Conservation (phyloP, 306 rosid species). For the Prunus mongolica region DNA sequence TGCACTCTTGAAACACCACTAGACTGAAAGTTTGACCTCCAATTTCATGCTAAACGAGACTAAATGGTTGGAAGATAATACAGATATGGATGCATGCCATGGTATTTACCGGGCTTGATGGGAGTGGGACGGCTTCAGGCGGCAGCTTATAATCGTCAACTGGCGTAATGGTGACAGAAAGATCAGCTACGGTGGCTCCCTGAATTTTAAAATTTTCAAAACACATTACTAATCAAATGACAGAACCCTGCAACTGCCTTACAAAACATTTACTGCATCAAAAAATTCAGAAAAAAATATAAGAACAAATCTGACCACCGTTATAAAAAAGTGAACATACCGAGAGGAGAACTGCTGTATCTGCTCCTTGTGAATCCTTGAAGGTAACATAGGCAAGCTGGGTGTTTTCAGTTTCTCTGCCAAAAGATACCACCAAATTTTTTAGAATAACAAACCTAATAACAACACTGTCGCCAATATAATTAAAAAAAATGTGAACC, state of each 20-base stretch:
- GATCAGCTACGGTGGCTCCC: constrained; percentile 71
- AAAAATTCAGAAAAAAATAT: not conserved
- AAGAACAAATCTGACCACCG: not conserved
- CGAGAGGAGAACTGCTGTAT: constrained; percentile 72
- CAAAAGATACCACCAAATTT: constrained; percentile 6
- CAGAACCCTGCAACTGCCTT: no score
- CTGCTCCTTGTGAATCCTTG: constrained; percentile 74
- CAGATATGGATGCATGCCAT: constrained; percentile 1
- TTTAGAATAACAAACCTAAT: constrained; percentile 16
- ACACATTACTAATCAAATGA: no score
- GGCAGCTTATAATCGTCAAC: constrained; percentile 75
- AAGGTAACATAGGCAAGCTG: constrained; percentile 80
- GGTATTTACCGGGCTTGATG: constrained; percentile 49
- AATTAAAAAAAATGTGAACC: constrained; percentile 33
- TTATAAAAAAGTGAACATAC: constrained; percentile 34
- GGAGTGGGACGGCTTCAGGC: constrained; percentile 47
- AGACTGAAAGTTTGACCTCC: not conserved
- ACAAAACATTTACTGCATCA: no score
- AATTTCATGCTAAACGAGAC: not conserved
- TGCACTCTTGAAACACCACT: not conserved
- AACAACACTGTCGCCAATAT: not conserved
- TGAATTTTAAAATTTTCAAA: not conserved
- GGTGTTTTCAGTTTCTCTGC: constrained; percentile 66
- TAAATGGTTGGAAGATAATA: not conserved
- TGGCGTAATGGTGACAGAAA: constrained; percentile 50